These are phyloP conservation scores for Xylaria longipes DNA, from an alignment of 495 filamentous ascomycete species.

Conservation along the genomic window DNA sequence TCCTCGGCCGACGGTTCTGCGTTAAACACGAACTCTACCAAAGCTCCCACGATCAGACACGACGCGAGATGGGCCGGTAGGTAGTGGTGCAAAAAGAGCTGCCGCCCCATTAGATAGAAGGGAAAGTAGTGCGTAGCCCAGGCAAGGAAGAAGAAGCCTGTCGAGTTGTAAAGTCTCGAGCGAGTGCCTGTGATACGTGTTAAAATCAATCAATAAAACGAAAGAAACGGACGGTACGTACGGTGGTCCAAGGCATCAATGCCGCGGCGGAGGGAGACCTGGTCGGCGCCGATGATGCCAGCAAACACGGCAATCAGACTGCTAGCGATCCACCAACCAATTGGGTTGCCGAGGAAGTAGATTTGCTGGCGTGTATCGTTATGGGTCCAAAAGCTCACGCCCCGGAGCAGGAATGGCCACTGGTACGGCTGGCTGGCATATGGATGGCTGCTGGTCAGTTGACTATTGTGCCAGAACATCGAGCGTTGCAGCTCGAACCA, in stretches of 20 bases:
- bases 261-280: constrained; percentile 88
- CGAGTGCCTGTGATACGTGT: constrained; percentile 69
- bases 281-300: constrained; percentile 90
- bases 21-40: constrained; percentile 96
- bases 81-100: constrained; percentile 98
- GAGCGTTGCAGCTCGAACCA: constrained; percentile 96
- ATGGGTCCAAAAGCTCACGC: constrained; percentile 99
- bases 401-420: constrained; percentile 95
- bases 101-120: constrained; percentile 96
- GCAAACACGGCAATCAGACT: constrained; percentile 91
- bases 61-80: constrained; percentile 94
- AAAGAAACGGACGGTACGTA: constrained; percentile 58
- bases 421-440: constrained; percentile 94
- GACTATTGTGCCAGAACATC: constrained; percentile 99
- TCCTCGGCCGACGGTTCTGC: constrained; percentile 71
- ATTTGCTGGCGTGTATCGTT: constrained; percentile 96
- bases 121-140: constrained; percentile 99
- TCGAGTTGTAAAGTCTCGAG: constrained; percentile 94
- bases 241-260: constrained; percentile 92
- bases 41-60: constrained; percentile 90
- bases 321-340: constrained; percentile 97
- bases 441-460: constrained; percentile 93
- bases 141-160: constrained; percentile 97
- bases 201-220: constrained; percentile 25
- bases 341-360: constrained; percentile 96